Evolutionary conservation across 1,284 basidiomycete genomes (phyloP), one percentile per base, ranked within the genome.

Genomic region (Agroathelia rolfsii): DNA sequence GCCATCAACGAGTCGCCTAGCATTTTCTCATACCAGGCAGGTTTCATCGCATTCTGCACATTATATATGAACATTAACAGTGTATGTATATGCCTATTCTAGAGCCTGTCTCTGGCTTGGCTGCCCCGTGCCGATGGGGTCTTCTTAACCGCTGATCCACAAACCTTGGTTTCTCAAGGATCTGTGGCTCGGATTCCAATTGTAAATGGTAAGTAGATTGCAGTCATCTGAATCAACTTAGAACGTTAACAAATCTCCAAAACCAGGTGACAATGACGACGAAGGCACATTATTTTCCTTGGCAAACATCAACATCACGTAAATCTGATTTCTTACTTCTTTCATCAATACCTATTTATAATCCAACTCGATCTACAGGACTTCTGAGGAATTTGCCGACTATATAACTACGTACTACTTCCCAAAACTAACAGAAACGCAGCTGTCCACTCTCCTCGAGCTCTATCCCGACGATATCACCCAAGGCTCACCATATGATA

Each of bases 231-330:
- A 9, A 21, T 21, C 14, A 30, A 19, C 7, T 24, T 30, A 1
- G 19, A 30, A 20, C 29, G 18, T 2, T 9, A 17, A 9, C 18
- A 21, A 20, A 6, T 7, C 18, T 12, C 9, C 15, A 7, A 14
- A n/a, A 17, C 18, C 26, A 54, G 61, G 62, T 16, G 58, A 66
- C 35, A 63, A 60, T 34, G 67, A 70, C 32, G 70, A 72, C 35
- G 69, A 72, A 47, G 70, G 69, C n/a, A 71, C 70, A 0, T 20
- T 65, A 0, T 71, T 72, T 42, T 55, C 66, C 0, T 41, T 72
- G 5, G 51, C 64, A 1, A 59, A 43, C 8, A 32, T 58, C 22
- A 65, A 68, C 32, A 41, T 69, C 41, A 66, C 63, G 58, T 62
- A 43, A 34, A 54, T 42, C 14, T 19, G n/a, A 17, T 23, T 6